Base-by-base conservation (phyloP, 805 yeast genomes). In the Pichia kluyveri region DNA sequence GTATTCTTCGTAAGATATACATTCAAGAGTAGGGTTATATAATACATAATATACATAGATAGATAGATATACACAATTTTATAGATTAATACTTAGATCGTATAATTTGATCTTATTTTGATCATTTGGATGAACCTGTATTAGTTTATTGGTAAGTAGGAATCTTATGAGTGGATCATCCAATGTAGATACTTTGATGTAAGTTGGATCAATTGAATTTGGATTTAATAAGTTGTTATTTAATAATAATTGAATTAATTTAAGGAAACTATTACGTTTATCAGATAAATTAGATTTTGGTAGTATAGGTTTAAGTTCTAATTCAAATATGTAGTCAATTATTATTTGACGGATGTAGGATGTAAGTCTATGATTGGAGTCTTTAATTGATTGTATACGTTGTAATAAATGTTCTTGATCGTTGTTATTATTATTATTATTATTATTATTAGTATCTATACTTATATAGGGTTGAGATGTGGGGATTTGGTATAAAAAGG, bases 1-100 rank as follows among this genome's bases (percentile, higher is more conserved):
- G 76, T 43, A 60, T 73, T 5, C 66, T 77, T 42, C 72, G 83
- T 51, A 70, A 72, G 55, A 63, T 75, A 36, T 77, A 73, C 56
- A 62, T 73, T 7, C 34, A 38, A 17, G 38, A 41, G 32, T n/a
- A 23, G 38, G 23, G 23, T 19, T 19, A 12, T 28, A 14, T 12
- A 17, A 15, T 17, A 8, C 4, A 12, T 2, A 5, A 36, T 3
- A 30, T 14, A 30, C 8, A 11, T 10, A 18, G 5, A 1, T 17
- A n/a, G n/a, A 37, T 34, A 28, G 8, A 26, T 26, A 45, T 11
- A 40, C 8, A 44, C 28, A 34, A 8, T 31, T 31, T 42, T 28
- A 46, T 17, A 49, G 27, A 41, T 50, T 41, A 4, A 41, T 42
- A 36, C 44, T 38, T 40, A 58, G 43, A 46, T 60, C 61, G 36